These are phyloP conservation scores for Trifolium repens DNA, from an alignment of 306 rosid genomes.

Conservation along the genomic window DNA sequence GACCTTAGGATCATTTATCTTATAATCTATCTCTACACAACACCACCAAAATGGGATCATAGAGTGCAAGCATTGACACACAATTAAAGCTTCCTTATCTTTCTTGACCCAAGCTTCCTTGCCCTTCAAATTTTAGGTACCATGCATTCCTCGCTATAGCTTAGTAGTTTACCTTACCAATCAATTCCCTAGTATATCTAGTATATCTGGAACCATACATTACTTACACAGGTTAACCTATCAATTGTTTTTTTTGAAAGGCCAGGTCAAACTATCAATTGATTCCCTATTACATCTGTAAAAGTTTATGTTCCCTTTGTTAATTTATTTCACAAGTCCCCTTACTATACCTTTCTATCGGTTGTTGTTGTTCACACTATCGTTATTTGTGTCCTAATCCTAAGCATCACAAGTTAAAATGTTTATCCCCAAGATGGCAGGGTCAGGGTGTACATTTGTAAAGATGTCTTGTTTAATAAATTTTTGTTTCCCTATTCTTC, in stretches of 20 bases:
- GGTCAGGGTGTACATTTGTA: not conserved
- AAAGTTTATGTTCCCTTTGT: not conserved
- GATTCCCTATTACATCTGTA: not conserved
- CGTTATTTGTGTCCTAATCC: not conserved
- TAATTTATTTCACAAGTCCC: constrained; percentile 2
- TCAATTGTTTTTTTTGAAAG: too few relatives aligned
- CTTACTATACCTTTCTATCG: constrained; percentile 3
- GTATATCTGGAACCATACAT: not conserved
- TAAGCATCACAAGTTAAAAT: constrained; percentile 5
- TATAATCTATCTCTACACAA: not conserved
- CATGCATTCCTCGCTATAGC: not conserved
- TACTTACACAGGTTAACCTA: not conserved
- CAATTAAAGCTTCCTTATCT: constrained; percentile 1
- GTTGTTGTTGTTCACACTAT: constrained; percentile 1
- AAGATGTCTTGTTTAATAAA: not conserved
- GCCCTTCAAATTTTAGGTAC: not conserved
- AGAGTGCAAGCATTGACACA: not conserved
- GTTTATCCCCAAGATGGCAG: not conserved
- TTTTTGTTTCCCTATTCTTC: constrained; percentile 6
- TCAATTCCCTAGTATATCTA: not conserved
- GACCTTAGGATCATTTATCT: not conserved
- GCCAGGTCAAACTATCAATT: not conserved
- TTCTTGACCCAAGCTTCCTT: not conserved
- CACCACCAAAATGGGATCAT: not conserved
- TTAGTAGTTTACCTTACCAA: not conserved